Evolutionary conservation across 1,284 basidiomycete genomes (phyloP).

Genomic region (Earliella scabrosa): DNA sequence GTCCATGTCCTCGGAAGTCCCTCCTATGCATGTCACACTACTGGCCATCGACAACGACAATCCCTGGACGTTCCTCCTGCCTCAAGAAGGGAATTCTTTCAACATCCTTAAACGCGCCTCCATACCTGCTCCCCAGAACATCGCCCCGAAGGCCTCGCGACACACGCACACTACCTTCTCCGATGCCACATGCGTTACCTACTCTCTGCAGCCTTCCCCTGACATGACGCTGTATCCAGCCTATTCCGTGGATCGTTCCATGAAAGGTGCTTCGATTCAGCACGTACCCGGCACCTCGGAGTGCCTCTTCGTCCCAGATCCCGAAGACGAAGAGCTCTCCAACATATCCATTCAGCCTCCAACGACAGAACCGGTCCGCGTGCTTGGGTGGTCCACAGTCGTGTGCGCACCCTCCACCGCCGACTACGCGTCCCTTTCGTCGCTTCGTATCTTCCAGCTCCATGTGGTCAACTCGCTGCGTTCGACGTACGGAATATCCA

Average conservation of each 20-base stretch:
- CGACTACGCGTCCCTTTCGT: slow-evolving; percentile 48
- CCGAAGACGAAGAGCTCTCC: slow-evolving; percentile 36
- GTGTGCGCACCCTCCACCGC: slow-evolving; percentile 50
- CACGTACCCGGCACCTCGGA: slow-evolving; percentile 20
- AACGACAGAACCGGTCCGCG: slow-evolving; percentile 50
- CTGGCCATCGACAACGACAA: slow-evolving; percentile 58
- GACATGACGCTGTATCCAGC: slow-evolving; percentile 43
- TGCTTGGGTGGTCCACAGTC: slow-evolving; percentile 49
- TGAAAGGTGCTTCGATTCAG: slow-evolving; percentile 16
- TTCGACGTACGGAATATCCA: slow-evolving; percentile 32
- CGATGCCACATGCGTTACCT: slow-evolving; percentile 50
- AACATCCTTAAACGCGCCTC: slow-evolving; percentile 16
- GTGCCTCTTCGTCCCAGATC: slow-evolving; percentile 32
- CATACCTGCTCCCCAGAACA: slow-evolving; percentile 16
- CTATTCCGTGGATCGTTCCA: slow-evolving; percentile 23
- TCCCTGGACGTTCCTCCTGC: slow-evolving; percentile 50
- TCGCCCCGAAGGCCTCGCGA: slow-evolving; percentile 20
- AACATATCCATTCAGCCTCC: slow-evolving; percentile 35
- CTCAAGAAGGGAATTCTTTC: slow-evolving; percentile 12
- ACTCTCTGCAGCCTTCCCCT: slow-evolving; percentile 48
- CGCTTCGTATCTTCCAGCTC: slow-evolving; percentile 66
- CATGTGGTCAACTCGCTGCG: slow-evolving; percentile 46
- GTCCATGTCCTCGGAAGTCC: slow-evolving; percentile 39
- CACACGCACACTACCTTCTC: slow-evolving; percentile 28
- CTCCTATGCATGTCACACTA: slow-evolving; percentile 57